Base-by-base conservation (phyloP, 768 basidiomycete species). In the Calvatia gigantea region DNA sequence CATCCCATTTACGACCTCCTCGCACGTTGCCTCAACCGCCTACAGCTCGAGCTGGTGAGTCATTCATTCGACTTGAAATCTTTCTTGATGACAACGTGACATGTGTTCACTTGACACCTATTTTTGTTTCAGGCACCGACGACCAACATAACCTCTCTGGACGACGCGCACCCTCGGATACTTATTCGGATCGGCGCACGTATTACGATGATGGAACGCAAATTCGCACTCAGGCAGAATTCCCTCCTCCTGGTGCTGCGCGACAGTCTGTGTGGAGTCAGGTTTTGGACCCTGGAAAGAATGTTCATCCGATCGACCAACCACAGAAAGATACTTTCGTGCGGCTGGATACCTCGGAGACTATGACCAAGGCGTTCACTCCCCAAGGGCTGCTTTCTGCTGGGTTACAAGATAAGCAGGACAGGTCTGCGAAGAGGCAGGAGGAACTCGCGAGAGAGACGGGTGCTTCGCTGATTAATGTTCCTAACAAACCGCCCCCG, bases 371-470 rank as follows among this genome's bases (percentile, higher is more conserved):
- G 66, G 94, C 94, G 1, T 97, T 98, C 66, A 89, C 91, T 0
- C 94, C 95, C 3, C 94, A 96, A 58, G 97, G 97, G 6, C 74
- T 99, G 14, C 83, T 99, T 37, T 94, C 94, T 56, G 93, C 94
- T 51, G 97, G 97, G 33, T 77, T 98, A 61, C 92, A 96, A 65
- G 95, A 98, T 68, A 93, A 93, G 68, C 87, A 95, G 68, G 94
- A 97, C 66, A 84, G 96, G 32, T 97, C 94, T 28, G 97, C 97
- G 2, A 95, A 95, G 70, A 81, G 88, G 50, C 94, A 98, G 64
- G 96, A 99, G 68, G 92, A 97, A 68, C 72, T 91, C 9, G 97
- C 97, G 8, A 80, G 95, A 32, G 95, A 97, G 72, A 86, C 80
- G 6, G 97, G 97, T 27, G 90, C 84, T 14, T 93, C 94, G 3